Evolutionary conservation across 2,329 filamentous ascomycete species (phyloP).

Genomic region (Aotearoamyces nothofagi): DNA sequence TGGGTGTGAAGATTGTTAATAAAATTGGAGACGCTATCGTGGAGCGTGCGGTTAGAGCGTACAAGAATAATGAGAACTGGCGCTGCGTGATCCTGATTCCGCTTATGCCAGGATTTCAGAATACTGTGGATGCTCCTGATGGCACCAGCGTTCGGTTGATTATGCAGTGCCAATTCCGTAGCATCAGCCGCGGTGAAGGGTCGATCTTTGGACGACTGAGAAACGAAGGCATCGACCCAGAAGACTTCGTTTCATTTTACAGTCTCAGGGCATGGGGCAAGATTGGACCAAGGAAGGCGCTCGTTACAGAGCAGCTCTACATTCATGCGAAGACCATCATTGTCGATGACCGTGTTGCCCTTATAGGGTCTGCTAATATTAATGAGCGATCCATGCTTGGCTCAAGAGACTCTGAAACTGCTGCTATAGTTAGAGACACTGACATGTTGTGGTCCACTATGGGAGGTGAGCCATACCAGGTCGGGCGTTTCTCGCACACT

Average conservation of each 20-base stretch:
- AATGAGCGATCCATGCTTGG: constrained; percentile 96
- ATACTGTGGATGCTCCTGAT: constrained; percentile 85
- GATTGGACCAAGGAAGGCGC: constrained; percentile 64
- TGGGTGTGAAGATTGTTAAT: constrained; percentile 80
- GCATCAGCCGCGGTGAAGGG: constrained; percentile 81
- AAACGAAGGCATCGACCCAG: constrained; percentile 70
- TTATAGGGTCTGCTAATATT: constrained; percentile 97
- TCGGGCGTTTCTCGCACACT: constrained; percentile 85
- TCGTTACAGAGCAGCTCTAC: constrained; percentile 93
- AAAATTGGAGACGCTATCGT: constrained; percentile 89
- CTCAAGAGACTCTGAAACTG: constrained; percentile 80
- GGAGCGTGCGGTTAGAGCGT: constrained; percentile 74
- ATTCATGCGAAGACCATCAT: constrained; percentile 97
- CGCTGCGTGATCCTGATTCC: constrained; percentile 81
- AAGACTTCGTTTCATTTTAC: constrained; percentile 93
- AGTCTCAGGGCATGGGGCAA: constrained; percentile 84
- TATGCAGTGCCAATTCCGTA: constrained; percentile 92
- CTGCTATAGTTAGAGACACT: constrained; percentile 78
- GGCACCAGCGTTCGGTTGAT: constrained; percentile 90
- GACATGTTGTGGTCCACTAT: constrained; percentile 88
- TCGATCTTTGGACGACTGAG: constrained; percentile 84
- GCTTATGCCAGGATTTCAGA: constrained; percentile 96
- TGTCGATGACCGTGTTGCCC: constrained; percentile 80
- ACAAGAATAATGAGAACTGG: constrained; percentile 78
- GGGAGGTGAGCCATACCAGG: constrained; percentile 77